Evolutionary conservation across 2,329 filamentous ascomycete species (phyloP).

Genomic region (Alternaria sp.): DNA sequence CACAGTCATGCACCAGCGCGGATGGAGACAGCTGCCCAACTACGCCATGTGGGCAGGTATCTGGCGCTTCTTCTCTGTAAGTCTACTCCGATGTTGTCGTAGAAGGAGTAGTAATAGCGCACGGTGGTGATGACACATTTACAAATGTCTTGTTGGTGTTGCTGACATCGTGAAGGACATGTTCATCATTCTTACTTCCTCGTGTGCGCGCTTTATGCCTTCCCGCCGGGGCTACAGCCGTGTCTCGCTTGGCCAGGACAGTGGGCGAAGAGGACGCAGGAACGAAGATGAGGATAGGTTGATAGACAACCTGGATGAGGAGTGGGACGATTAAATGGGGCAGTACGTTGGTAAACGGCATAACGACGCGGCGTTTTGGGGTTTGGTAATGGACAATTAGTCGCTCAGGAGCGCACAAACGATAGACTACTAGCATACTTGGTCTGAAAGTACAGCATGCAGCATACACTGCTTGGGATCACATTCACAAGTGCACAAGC

Average conservation of each 20-base stretch:
- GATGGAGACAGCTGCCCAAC: constrained; percentile 95
- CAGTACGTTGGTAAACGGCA: neutral
- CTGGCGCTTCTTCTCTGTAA: constrained; percentile 82
- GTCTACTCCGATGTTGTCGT: constrained; percentile 17
- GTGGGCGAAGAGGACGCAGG: constrained; percentile 53
- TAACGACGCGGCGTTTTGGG: constrained; percentile 15
- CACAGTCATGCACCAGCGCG: constrained; percentile 90
- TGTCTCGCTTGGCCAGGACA: constrained; percentile 62
- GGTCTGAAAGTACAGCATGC: neutral
- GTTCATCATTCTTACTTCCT: constrained; percentile 73
- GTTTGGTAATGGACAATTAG: constrained; percentile 4
- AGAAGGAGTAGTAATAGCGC: constrained; percentile 6
- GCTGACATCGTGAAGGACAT: constrained; percentile 56
- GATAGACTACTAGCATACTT: neutral
- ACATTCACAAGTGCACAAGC: neutral
- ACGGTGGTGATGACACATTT: constrained; percentile 3
- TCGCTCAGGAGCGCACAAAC: constrained; percentile 9
- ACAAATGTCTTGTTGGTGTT: constrained; percentile 6
- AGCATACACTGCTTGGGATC: neutral
- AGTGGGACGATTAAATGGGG: constrained; percentile 79
- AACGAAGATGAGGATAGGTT: constrained; percentile 89
- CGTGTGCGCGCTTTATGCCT: constrained; percentile 73
- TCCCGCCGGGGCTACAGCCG: constrained; percentile 72
- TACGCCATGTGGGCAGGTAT: constrained; percentile 92
- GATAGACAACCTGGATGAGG: constrained; percentile 95